Evolutionary conservation across 1,139 yeast species (phyloP).

Genomic region (Spathaspora sp.): DNA sequence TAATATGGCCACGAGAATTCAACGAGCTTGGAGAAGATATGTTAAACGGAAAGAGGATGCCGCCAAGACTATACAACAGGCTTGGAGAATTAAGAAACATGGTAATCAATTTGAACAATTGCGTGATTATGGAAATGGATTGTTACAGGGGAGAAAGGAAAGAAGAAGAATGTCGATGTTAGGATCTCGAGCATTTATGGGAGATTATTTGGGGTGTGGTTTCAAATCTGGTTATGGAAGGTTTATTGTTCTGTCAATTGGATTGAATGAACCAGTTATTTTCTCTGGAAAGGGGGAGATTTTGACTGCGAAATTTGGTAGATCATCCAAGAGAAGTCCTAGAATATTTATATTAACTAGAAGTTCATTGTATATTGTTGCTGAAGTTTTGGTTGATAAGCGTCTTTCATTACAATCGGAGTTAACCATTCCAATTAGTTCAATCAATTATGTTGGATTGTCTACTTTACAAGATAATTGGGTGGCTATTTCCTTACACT

Average conservation of each 20-base stretch:
- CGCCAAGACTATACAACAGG: constrained; percentile 78
- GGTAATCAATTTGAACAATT: constrained; percentile 81
- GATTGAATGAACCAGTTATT: constrained; percentile 66
- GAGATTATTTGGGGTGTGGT: constrained; percentile 89
- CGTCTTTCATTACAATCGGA: constrained; percentile 70
- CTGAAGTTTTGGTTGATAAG: constrained; percentile 71
- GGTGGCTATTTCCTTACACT: constrained; percentile 69
- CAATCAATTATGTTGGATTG: constrained; percentile 64
- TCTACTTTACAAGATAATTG: constrained; percentile 89
- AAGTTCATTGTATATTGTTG: constrained; percentile 62
- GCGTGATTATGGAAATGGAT: constrained; percentile 76
- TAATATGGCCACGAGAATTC: constrained; percentile 96
- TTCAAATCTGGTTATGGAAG: constrained; percentile 70
- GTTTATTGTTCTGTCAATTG: constrained; percentile 63
- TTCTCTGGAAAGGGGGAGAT: constrained; percentile 85
- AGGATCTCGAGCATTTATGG: constrained; percentile 90
- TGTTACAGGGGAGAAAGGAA: constrained; percentile 77
- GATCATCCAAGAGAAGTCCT: constrained; percentile 80
- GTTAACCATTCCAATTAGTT: constrained; percentile 55
- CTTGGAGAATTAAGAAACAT: constrained; percentile 79
- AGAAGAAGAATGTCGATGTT: constrained; percentile 85
- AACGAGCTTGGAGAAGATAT: constrained; percentile 93
- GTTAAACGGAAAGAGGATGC: constrained; percentile 81
- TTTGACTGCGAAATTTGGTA: constrained; percentile 82
- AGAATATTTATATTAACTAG: constrained; percentile 72